These are phyloP conservation scores for Quercus wislizeni DNA, from an alignment of 306 rosid genomes.

Conservation along the genomic window DNA sequence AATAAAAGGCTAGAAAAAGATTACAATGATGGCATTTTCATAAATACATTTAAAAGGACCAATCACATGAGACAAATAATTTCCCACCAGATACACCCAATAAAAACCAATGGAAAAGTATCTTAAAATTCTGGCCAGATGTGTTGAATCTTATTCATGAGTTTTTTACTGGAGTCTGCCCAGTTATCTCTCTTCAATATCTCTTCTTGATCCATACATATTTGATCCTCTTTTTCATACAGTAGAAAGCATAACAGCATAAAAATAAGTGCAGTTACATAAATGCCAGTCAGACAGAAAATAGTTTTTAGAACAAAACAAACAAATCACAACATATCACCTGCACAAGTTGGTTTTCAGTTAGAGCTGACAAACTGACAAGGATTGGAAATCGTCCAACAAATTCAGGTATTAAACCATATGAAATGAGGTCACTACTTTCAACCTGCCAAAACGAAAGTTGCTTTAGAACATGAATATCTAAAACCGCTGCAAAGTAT, in stretches of 20 bases:
- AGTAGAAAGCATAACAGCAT: conserved; percentile 10
- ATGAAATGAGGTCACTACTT: conserved; percentile 91
- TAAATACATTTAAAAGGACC: conserved; percentile 7
- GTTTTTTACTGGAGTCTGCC: neutral
- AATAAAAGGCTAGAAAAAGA: neutral
- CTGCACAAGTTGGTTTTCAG: conserved; percentile 89
- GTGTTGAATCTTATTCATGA: conserved; percentile 2
- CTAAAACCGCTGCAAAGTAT: conserved; percentile 19
- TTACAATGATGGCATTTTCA: neutral
- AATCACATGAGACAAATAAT: neutral
- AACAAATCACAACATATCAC: conserved; percentile 32
- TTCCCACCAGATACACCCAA: neutral
- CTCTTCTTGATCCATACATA: conserved; percentile 6
- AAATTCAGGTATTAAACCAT: conserved; percentile 96
- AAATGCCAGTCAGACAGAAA: conserved; percentile 4
- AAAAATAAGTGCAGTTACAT: neutral
- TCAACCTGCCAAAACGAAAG: conserved; percentile 64
- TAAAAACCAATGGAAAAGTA: neutral
- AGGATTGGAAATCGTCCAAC: conserved; percentile 97
- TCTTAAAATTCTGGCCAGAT: conserved; percentile 8
- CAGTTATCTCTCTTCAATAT: conserved; percentile 3
- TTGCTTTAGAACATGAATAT: conserved; percentile 9
- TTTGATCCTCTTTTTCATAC: conserved; percentile 8
- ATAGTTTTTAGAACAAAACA: conserved; percentile 5
- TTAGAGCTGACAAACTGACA: conserved; percentile 87